Evolutionary conservation across 2,329 filamentous ascomycete genomes (phyloP).

Genomic region (Pseudogymnoascus verrucosus): DNA sequence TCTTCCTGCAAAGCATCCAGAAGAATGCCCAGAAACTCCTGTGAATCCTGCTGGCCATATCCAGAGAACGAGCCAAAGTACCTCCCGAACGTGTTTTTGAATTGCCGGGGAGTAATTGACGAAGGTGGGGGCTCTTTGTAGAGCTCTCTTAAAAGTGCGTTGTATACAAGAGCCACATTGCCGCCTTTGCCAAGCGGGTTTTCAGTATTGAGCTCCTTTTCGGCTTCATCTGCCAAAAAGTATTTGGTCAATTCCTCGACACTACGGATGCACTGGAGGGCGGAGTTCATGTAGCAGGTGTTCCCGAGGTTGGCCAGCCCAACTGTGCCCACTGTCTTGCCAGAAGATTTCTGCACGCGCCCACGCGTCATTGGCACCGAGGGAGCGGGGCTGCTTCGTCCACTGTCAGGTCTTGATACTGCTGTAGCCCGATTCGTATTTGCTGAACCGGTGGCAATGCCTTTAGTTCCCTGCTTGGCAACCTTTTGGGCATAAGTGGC

Average conservation of each 20-base stretch:
- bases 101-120: conserved; percentile 70
- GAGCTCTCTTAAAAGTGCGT: conserved; percentile 65
- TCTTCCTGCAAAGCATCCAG: conserved; percentile 94
- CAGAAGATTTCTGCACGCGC: conserved; percentile 58
- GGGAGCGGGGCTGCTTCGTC: conserved; percentile 58
- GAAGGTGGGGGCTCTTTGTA: conserved; percentile 59
- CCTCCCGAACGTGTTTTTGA: conserved; percentile 74
- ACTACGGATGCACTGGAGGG: conserved; percentile 85
- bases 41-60: conserved; percentile 93
- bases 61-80: conserved; percentile 83
- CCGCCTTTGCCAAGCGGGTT: conserved; percentile 85
- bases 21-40: conserved; percentile 92
- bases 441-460: conserved; percentile 15
- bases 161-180: conserved; percentile 78
- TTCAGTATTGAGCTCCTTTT: conserved; percentile 71
- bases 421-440: conserved; percentile 21
- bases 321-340: conserved; percentile 65
- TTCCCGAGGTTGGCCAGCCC: conserved; percentile 89
- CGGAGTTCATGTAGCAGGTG: conserved; percentile 99
- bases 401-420: conserved; percentile 38
- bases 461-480: conserved; percentile 16
- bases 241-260: conserved; percentile 91
- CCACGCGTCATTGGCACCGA: conserved; percentile 61
- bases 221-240: conserved; percentile 69
- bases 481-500: conserved; percentile 36